Base-by-base conservation (phyloP, 2,329 filamentous ascomycete species). In the Fusarium decemcellulare region DNA sequence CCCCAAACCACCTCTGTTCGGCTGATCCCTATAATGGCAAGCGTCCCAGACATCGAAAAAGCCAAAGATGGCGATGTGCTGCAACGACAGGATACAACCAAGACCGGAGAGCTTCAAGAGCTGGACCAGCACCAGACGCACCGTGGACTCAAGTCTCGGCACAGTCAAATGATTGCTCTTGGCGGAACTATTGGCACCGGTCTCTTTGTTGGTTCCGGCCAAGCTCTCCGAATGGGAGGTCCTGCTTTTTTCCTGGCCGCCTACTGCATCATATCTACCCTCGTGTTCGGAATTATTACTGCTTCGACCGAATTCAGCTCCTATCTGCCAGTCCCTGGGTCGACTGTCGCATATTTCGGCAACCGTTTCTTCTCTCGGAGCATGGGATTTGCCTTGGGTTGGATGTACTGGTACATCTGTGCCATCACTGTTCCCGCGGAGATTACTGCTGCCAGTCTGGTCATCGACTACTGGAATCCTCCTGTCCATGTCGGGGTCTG, bases 241-340 rank as follows among this genome's bases (percentile, higher is more conserved):
- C 42, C 42, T 44, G 18, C 27, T 18, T 15, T 27, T 5, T 27
- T 44, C 5, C 42, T 44, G 18, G 18, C 27, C 5, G 42, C 42
- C 42, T 44, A 44, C 11, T 18, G 18, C 7, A 44, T 8, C 23
- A 27, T 44, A 16, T 44, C 11, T 23, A 15, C 29, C 16, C 27
- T 44, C 14, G 23, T 44, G 3, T 44, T 27, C 6, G 18, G 42
- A 16, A 44, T 44, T 15, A 44, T 44, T 18, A 70, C 12, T 79
- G 80, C 34, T 79, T 84, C 5, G 70, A 72, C n/a, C 82, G 83
- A 83, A 5, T 85, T 86, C 70, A 73, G 78, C 7, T 84, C 82
- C 71, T 86, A 77, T 43, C 84, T 83, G 48, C 73, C 85, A 1
- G 70, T 73, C 2, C 65, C 68, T 0, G 83, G 84, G 2, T 65